Evolutionary conservation across 495 filamentous ascomycete genomes (phyloP), one percentile per base, ranked within the genome.

Genomic region (Cercophora newfieldiana): DNA sequence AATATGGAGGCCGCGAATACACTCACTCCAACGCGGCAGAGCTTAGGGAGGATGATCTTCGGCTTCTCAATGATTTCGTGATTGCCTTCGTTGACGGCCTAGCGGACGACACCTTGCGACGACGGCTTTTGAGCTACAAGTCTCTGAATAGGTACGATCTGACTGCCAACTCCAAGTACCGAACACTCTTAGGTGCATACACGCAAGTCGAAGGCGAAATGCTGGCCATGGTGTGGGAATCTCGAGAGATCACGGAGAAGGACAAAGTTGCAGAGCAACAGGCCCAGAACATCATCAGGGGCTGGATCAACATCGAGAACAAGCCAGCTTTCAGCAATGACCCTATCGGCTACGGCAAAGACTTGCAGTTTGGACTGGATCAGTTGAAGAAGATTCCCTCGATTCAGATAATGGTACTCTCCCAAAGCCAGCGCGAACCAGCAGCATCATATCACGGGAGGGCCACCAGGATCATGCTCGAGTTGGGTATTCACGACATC

Each of bases 161-260:
- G 1, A 70, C 70, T 28, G 57, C 68, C 7, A 25, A 62, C 8
- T 63, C 60, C 21, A 67, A 77, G 57, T 63, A 71, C 55, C 78
- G 82, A 19, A 82, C 83, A 3, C 81, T 87, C 0, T 64, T 69
- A 22, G 81, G 83, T 0, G 74, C 81, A 1, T 72, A 78, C 57
- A 78, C 68, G n/a, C 80, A 86, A 33, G 67, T 80, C 5, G 85
- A 87, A 61, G 84, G 84, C 19, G 84, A 86, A 65, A 66, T 69
- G 7, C 68, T 84, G 30, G 74, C 77, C 6, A 66, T 78, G 65
- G 65, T 74, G 10, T 87, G 78, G 80, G 81, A 84, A 29, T 65
- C 59, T 21, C 77, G 79, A 18, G 59, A 69, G 10, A 31, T 81
- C 12, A 58, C 19, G 7, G 80, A 81, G 66, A 63, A 54, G 28